Evolutionary conservation across 176 grass and related monocot species (phyloP), one percentile per base, ranked within the genome.

Genomic region (Raddia distichophylla): DNA sequence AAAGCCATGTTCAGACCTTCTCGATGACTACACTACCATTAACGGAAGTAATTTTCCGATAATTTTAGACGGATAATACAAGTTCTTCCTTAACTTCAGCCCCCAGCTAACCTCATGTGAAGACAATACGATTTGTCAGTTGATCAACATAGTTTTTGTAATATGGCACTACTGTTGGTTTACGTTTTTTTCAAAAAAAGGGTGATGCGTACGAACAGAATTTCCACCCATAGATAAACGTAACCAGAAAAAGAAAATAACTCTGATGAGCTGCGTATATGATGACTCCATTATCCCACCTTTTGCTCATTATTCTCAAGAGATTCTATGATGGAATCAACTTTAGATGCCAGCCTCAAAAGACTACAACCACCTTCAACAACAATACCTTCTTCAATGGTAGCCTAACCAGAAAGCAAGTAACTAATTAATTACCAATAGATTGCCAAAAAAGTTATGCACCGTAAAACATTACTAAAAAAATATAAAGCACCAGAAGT

Each of bases 241-340:
- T 40, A 52, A 81, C 69, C 65, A 17, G 37, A 61, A 71, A 77
- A 56, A 77, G 1, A 37, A 22, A 76, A 76, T 14, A 77, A 7
- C n/a, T 53, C 51, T 42, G 12, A 74, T 44, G 70, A 54, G 46
- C 35, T 45, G 33, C 37, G 46, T 15, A 53, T 40, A 60, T 86
- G 43, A 86, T 75, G 53, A 52, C 27, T 59, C 11, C 37, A 8
- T 55, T 86, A 40, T 17, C 67, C 67, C 71, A 93, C 86, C 87
- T 90, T 88, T 69, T 85, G 82, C 81, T 91, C 79, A 61, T 97
- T 78, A 75, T 91, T 91, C 50, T 81, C 74, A 17, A 90, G 84
- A 64, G 77, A 83, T 37, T 83, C 84, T 80, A 89, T 87, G 32
- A 89, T 91, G 64, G 81, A 87, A 77, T 89, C 91, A 60, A 87